A percentile compares a stretch with the other conserved stretches of the same genome.
phyloP scores from a whole-genome alignment of 1,139 yeast species.

The Eremothecium gossypii region DNA sequence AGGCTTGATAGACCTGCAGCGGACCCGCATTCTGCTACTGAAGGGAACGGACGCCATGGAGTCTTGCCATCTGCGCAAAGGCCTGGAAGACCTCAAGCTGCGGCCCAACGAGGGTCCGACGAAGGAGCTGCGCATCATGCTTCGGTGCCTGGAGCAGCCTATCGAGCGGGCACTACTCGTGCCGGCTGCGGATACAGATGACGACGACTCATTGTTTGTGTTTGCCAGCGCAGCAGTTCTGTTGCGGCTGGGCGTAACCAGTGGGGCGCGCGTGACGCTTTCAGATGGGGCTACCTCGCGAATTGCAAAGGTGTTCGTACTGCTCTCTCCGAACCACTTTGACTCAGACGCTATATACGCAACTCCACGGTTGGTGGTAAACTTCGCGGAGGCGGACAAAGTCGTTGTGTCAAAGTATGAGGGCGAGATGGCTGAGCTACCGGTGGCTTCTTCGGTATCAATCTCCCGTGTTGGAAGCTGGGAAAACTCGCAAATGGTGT shows the following conservation, averaged over 20 bases:
- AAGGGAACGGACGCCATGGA: slow-evolving; percentile 9
- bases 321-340: slow-evolving; percentile 19
- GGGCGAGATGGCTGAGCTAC: slow-evolving; percentile 36
- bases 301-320: slow-evolving; percentile 18
- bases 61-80: neutral
- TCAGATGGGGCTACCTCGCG: slow-evolving; percentile 5
- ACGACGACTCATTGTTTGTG: slow-evolving; percentile 23
- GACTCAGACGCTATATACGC: slow-evolving; percentile 12
- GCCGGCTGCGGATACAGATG: slow-evolving; percentile 9
- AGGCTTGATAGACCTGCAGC: slow-evolving; percentile 18
- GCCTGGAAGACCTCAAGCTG: neutral
- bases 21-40: slow-evolving; percentile 18
- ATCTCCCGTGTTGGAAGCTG: slow-evolving; percentile 23
- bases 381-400: slow-evolving; percentile 9
- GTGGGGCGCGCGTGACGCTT: slow-evolving; percentile 19
- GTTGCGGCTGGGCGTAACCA: slow-evolving; percentile 14
- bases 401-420: slow-evolving; percentile 19
- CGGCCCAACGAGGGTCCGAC: neutral
- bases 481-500: slow-evolving; percentile 56
- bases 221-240: slow-evolving; percentile 18
- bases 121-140: neutral
- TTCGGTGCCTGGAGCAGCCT: slow-evolving; percentile 4
- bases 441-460: slow-evolving; percentile 20
- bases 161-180: slow-evolving; percentile 6
- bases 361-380: slow-evolving; percentile 21